Conservation (phyloP, 805 yeast species). For the Cyberlindnera euphorbiae region DNA sequence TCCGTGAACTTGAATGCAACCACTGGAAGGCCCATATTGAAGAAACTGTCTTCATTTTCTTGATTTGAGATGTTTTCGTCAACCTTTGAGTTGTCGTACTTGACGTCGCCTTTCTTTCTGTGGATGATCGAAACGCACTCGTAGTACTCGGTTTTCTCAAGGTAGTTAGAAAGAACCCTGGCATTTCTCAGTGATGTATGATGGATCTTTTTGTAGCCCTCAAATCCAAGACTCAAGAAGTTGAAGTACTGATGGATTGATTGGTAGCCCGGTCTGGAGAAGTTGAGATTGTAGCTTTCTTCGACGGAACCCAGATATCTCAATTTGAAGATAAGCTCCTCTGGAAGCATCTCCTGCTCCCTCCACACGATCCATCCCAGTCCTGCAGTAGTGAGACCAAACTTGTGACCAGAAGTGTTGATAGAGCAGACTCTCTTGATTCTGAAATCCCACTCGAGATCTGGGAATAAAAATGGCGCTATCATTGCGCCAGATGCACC, state of each 20-base stretch:
- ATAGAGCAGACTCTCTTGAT: constrained; percentile 74
- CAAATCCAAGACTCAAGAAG: constrained; percentile 62
- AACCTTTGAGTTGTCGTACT: constrained; percentile 15
- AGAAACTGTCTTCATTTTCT: constrained; percentile 39
- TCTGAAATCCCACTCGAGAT: constrained; percentile 79
- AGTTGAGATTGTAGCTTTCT: constrained; percentile 80
- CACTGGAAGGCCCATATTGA: constrained; percentile 79
- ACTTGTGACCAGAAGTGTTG: constrained; percentile 90
- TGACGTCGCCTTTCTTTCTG: constrained; percentile 41
- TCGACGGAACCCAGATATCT: constrained; percentile 86
- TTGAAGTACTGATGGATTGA: constrained; percentile 85
- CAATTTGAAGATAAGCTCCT: constrained; percentile 68
- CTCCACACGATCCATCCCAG: constrained; percentile 91
- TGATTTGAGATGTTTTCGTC: constrained; percentile 27
- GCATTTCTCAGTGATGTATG: constrained; percentile 66
- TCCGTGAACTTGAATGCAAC: constrained; percentile 77
- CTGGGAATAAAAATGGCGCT: constrained; percentile 79
- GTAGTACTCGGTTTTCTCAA: constrained; percentile 62
- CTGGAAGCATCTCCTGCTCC: constrained; percentile 57
- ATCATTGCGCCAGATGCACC: constrained; percentile 91
- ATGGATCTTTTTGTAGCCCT: constrained; percentile 67
- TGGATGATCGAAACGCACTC: constrained; percentile 78
- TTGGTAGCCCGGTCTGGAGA: constrained; percentile 90
- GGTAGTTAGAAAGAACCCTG: constrained; percentile 52
- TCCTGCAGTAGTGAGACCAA: constrained; percentile 87